These are phyloP conservation scores for Ustilago crameri DNA, from an alignment of 1,284 basidiomycete species.

Conservation along the genomic window DNA sequence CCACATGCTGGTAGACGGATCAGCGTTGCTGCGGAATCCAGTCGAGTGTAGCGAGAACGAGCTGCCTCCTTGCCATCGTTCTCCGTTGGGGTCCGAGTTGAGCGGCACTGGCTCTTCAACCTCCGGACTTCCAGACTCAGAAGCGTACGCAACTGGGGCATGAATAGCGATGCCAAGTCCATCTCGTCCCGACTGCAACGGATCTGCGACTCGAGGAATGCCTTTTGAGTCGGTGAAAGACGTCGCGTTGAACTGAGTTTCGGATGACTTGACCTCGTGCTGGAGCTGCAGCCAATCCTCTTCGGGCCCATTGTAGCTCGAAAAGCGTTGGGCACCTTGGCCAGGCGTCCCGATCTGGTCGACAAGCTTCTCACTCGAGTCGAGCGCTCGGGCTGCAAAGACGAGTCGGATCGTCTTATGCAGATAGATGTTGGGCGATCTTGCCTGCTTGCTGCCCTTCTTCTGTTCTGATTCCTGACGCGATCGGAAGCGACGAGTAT, in stretches of 20 bases:
- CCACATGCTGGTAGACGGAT: conserved; percentile 10
- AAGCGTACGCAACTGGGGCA: neutral
- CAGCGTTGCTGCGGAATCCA: neutral
- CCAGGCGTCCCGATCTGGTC: conserved; percentile 53
- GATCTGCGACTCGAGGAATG: neutral
- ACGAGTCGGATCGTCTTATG: conserved; percentile 59
- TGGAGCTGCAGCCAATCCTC: conserved; percentile 50
- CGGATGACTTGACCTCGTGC: conserved; percentile 14
- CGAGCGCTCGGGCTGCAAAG: conserved; percentile 55
- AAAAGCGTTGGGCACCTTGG: conserved; percentile 34
- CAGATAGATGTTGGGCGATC: conserved; percentile 48
- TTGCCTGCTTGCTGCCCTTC: conserved; percentile 5
- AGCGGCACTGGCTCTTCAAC: conserved; percentile 10
- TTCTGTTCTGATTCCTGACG: conserved; percentile 1
- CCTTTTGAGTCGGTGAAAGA: neutral
- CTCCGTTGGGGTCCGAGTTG: conserved; percentile 59
- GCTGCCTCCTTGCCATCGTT: conserved; percentile 38
- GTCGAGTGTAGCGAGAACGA: conserved; percentile 1
- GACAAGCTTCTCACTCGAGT: conserved; percentile 48
- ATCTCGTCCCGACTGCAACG: neutral
- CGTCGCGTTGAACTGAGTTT: neutral
- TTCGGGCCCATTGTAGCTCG: conserved; percentile 48
- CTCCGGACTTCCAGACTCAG: neutral
- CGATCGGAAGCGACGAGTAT: conserved; percentile 13
- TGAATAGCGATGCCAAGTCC: conserved; percentile 37